These are phyloP conservation scores for Penicillium macrosclerotiorum DNA, from an alignment of 495 filamentous ascomycete species.

Conservation along the genomic window DNA sequence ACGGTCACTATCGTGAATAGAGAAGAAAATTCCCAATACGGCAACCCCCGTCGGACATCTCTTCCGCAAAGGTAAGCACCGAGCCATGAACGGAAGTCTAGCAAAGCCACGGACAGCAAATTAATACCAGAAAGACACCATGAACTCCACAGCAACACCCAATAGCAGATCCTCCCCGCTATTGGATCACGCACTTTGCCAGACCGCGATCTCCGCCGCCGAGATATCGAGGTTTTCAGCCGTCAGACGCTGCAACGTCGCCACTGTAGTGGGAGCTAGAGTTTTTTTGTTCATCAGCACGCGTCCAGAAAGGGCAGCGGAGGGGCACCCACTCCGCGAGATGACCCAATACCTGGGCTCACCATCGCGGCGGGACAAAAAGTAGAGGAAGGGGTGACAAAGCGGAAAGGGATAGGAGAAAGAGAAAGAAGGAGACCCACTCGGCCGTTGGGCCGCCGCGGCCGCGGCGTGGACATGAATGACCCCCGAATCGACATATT, in stretches of 20 bases:
- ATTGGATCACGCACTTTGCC: slow-evolving; percentile 30
- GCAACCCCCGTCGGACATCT: no score
- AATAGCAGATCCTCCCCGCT: neutral
- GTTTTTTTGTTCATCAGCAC: slow-evolving; percentile 15
- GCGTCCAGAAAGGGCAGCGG: slow-evolving; percentile 6
- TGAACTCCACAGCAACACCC: slow-evolving; percentile 15
- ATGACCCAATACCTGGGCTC: neutral
- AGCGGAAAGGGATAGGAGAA: neutral
- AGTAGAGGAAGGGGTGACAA: neutral
- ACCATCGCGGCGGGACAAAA: neutral
- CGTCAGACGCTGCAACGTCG: slow-evolving; percentile 29
- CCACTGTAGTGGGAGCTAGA: slow-evolving; percentile 29
- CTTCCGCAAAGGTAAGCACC: no score
- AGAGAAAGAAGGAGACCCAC: slow-evolving; percentile 25
- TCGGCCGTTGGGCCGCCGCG: slow-evolving; percentile 30
- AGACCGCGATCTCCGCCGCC: slow-evolving; percentile 30
- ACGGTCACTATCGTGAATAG: no score
- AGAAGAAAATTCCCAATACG: no score
- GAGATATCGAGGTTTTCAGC: slow-evolving; percentile 40
- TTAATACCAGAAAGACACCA: slow-evolving; percentile 4
- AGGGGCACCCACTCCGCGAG: neutral
- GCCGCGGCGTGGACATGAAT: slow-evolving; percentile 34
- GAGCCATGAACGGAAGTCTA: no score
- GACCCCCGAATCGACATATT: slow-evolving; percentile 33
- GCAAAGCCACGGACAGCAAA: neutral